Conservation (phyloP, 495 filamentous ascomycete species). For the Cercophora sp. region DNA sequence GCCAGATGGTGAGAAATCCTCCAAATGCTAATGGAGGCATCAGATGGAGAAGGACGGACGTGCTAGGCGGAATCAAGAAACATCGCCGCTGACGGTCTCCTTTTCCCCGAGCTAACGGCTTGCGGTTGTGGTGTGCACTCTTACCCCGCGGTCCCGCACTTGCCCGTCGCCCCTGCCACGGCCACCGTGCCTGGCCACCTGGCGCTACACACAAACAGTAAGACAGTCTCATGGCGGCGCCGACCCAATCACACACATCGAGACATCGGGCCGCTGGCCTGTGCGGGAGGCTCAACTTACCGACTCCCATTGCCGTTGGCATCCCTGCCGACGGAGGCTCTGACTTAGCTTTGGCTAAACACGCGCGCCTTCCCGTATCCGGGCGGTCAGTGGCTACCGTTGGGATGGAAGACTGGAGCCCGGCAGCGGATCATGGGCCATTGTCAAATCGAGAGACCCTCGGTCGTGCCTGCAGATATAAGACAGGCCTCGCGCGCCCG, state of each 20-base stretch:
- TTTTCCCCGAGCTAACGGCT: background rate
- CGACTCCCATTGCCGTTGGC: conserved; percentile 4
- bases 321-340: background rate
- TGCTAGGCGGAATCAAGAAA: background rate
- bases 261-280: background rate
- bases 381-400: conserved; percentile 2
- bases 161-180: background rate
- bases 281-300: conserved; percentile 3
- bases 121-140: background rate
- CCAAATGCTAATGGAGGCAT: background rate
- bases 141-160: background rate
- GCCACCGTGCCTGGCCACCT: too few relatives aligned
- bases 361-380: too few relatives aligned
- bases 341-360: background rate
- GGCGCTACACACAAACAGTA: too few relatives aligned
- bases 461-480: conserved; percentile 1
- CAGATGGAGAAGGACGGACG: too few relatives aligned
- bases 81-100: background rate
- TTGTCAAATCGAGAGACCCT: too few relatives aligned
- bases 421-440: background rate
- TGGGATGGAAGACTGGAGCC: background rate
- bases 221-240: too few relatives aligned
- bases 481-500: background rate
- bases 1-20: background rate
- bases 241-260: too few relatives aligned